Percentiles rank a stretch among this genome's conserved stretches.
Evolutionary conservation across 352 stramenopile genomes (phyloP).

Genomic region (Peronospora destructor): DNA sequence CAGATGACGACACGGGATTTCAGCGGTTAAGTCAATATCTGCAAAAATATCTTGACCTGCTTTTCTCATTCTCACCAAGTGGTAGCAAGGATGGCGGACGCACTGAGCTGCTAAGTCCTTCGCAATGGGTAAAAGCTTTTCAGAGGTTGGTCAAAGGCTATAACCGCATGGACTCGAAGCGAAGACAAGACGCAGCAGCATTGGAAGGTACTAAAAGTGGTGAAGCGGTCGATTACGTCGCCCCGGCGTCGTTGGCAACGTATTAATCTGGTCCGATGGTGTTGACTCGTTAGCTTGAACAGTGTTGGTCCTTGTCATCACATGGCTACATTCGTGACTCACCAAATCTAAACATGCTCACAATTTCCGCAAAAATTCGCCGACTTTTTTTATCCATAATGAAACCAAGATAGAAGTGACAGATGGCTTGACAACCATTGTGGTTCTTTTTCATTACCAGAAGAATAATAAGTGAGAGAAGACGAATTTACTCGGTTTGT

Average conservation of each 20-base stretch:
- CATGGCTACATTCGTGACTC: constrained; percentile 10
- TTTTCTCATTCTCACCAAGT: constrained; percentile 31
- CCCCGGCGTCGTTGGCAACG: constrained; percentile 9
- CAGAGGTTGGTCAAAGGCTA: constrained; percentile 50
- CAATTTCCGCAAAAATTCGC: background rate
- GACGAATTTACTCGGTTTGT: constrained; percentile 9
- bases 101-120: constrained; percentile 45
- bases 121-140: constrained; percentile 63
- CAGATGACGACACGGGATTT: constrained; percentile 53
- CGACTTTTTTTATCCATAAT: background rate
- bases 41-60: constrained; percentile 49
- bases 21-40: constrained; percentile 50
- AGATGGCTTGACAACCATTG: constrained; percentile 1
- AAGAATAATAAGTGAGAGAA: constrained; percentile 18
- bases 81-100: constrained; percentile 34
- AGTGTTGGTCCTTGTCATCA: background rate
- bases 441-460: too few species aligned
- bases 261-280: constrained; percentile 20
- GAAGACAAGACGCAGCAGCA: constrained; percentile 28
- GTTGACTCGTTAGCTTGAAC: constrained; percentile 7
- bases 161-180: constrained; percentile 46
- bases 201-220: constrained; percentile 7
- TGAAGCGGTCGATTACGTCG: constrained; percentile 4
- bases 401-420: background rate
- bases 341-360: too few species aligned